A percentile compares a stretch with the other conserved stretches of the same genome.
Evolutionary conservation across 768 basidiomycete species (phyloP).

Genomic region (Albatrellus ellisii): DNA sequence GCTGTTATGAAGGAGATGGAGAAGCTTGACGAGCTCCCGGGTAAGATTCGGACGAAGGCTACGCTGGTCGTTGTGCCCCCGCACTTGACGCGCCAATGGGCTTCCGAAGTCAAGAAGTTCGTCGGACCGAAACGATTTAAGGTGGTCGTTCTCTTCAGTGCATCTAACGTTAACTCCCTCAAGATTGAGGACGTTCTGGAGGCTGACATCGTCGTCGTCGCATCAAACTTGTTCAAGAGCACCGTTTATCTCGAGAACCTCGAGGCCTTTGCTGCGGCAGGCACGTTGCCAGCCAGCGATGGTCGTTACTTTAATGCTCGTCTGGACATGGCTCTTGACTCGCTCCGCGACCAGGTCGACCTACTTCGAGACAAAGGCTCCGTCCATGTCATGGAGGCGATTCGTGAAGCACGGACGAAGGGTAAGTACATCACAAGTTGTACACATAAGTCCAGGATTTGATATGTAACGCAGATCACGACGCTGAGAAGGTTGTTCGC

Average conservation of each 20-base stretch:
- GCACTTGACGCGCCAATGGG: slow-evolving; percentile 86
- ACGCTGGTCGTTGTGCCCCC: slow-evolving; percentile 82
- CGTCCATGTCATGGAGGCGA: slow-evolving; percentile 43
- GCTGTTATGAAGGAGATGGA: slow-evolving; percentile 45
- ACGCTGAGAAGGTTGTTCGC: slow-evolving; percentile 31
- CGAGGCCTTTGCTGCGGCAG: slow-evolving; percentile 52
- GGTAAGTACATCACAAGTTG: slow-evolving; percentile 31
- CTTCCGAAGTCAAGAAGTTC: slow-evolving; percentile 77
- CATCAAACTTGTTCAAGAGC: slow-evolving; percentile 79
- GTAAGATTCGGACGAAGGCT: slow-evolving; percentile 68
- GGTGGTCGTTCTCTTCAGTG: slow-evolving; percentile 53
- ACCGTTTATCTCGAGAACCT: slow-evolving; percentile 65
- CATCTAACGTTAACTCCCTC: slow-evolving; percentile 53
- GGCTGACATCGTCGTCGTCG: slow-evolving; percentile 79
- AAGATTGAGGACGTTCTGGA: slow-evolving; percentile 65
- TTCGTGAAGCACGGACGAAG: slow-evolving; percentile 45
- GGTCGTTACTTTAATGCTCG: slow-evolving; percentile 87
- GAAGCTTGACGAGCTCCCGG: slow-evolving; percentile 31
- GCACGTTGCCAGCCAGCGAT: slow-evolving; percentile 52
- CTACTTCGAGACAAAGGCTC: slow-evolving; percentile 55
- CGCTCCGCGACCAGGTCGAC: slow-evolving; percentile 54
- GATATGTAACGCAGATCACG: slow-evolving; percentile 29
- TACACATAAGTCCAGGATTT: slow-evolving; percentile 3
- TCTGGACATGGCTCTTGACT: slow-evolving; percentile 45
- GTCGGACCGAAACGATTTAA: slow-evolving; percentile 39